phyloP scores from a whole-genome alignment of 2,329 filamentous ascomycete genomes.

The Ascochyta clinopodiicola region DNA sequence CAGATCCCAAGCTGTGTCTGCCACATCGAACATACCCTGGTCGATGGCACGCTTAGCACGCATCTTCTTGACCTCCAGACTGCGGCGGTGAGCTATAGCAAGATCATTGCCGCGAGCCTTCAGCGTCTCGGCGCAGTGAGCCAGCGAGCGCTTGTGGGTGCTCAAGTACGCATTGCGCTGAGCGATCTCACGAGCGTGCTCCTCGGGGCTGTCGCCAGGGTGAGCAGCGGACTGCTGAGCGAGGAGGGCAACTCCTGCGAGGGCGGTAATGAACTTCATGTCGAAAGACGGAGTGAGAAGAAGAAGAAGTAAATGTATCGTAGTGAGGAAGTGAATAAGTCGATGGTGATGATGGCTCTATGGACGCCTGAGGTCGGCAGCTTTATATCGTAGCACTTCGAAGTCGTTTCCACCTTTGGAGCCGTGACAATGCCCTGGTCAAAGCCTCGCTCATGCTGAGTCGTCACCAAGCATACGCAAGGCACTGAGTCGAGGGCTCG shows the following conservation, averaged over 20 bases:
- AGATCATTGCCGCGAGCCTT: conserved; percentile 50
- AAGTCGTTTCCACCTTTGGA: background rate
- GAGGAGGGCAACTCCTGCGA: conserved; percentile 38
- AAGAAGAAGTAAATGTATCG: conserved; percentile 6
- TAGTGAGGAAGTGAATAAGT: conserved; percentile 6
- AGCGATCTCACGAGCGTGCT: conserved; percentile 44
- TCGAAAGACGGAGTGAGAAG: conserved; percentile 7
- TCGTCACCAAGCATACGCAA: conserved; percentile 21
- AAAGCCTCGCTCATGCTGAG: conserved; percentile 10
- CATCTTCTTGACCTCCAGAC: conserved; percentile 48
- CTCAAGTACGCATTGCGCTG: conserved; percentile 47
- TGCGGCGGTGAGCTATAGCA: conserved; percentile 52
- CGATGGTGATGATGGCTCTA: conserved; percentile 5
- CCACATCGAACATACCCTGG: conserved; percentile 16
- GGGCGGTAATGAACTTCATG: conserved; percentile 35
- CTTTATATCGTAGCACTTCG: conserved; percentile 11
- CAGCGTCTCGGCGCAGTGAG: conserved; percentile 50
- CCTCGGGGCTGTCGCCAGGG: conserved; percentile 45
- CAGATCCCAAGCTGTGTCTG: background rate
- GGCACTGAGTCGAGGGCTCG: conserved; percentile 2
- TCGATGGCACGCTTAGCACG: conserved; percentile 48
- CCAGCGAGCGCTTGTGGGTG: conserved; percentile 49
- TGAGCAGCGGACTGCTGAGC: conserved; percentile 43
- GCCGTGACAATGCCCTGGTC: background rate
- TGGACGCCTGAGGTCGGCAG: background rate